A percentile compares a stretch with the other conserved stretches of the same genome.
Evolutionary conservation across 2,329 filamentous ascomycete species (phyloP).

Genomic region (Malbranchea zuffiana): DNA sequence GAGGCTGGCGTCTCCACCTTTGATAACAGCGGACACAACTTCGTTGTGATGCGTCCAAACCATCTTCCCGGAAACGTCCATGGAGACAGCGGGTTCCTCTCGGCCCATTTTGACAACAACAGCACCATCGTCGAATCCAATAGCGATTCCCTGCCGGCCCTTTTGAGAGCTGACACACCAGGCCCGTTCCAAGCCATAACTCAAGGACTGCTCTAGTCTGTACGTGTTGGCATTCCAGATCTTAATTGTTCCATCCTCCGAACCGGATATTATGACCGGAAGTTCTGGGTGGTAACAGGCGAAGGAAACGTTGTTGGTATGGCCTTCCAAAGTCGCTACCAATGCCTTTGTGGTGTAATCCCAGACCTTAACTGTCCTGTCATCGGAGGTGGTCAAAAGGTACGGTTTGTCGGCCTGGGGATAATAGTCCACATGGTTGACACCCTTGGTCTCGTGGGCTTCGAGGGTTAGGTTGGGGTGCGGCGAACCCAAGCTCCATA

Average conservation of each 20-base stretch:
- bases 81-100: conserved; percentile 93
- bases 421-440: conserved; percentile 92
- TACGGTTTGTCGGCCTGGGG: conserved; percentile 64
- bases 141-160: conserved; percentile 84
- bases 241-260: conserved; percentile 92
- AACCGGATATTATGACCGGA: conserved; percentile 93
- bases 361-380: conserved; percentile 95
- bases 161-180: conserved; percentile 97
- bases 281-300: conserved; percentile 96
- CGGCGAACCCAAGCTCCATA: conserved; percentile 91
- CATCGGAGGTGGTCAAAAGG: conserved; percentile 90
- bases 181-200: conserved; percentile 87
- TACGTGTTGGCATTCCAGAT: conserved; percentile 99
- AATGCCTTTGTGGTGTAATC: conserved; percentile 97
- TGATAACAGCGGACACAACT: conserved; percentile 89
- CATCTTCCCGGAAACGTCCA: conserved; percentile 91
- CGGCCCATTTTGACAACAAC: conserved; percentile 96
- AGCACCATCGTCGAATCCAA: conserved; percentile 95
- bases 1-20: conserved; percentile 67
- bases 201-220: conserved; percentile 86
- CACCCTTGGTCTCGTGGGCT: conserved; percentile 92
- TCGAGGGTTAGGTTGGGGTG: conserved; percentile 94
- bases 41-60: conserved; percentile 95
- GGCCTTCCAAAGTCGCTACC: conserved; percentile 91
- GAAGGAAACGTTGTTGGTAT: conserved; percentile 96